Conservation (phyloP, 1,284 basidiomycete genomes). For the Malassezia psittaci region DNA sequence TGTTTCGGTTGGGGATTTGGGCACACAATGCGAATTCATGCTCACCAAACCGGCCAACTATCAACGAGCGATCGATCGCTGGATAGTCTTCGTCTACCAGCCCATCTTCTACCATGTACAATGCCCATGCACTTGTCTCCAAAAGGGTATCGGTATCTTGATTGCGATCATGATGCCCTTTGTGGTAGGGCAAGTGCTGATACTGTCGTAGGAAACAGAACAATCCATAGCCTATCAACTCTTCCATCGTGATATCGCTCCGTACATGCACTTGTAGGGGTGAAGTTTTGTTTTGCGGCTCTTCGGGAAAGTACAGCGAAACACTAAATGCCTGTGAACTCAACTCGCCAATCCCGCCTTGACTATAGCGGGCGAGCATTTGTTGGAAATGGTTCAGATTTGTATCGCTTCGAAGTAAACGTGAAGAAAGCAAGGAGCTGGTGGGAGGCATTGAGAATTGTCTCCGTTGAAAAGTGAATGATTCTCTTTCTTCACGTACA, state of each 20-base stretch:
- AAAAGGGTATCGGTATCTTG: slow-evolving; percentile 51
- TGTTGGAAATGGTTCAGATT: neutral
- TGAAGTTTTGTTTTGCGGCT: neutral
- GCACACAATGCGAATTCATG: slow-evolving; percentile 74
- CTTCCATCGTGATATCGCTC: slow-evolving; percentile 82
- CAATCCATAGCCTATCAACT: slow-evolving; percentile 83
- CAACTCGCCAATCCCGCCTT: slow-evolving; percentile 13
- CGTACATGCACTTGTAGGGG: slow-evolving; percentile 53
- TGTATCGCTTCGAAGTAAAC: neutral
- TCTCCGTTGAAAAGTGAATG: neutral
- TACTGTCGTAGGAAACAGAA: slow-evolving; percentile 75
- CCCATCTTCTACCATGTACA: slow-evolving; percentile 91
- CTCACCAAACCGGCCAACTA: slow-evolving; percentile 77
- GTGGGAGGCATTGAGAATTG: neutral
- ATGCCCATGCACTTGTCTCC: slow-evolving; percentile 78
- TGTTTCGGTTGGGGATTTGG: neutral
- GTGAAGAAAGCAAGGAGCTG: neutral
- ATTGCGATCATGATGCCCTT: slow-evolving; percentile 47
- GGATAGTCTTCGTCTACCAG: slow-evolving; percentile 98
- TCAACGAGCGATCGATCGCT: slow-evolving; percentile 78
- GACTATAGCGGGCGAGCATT: neutral
- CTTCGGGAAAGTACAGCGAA: slow-evolving; percentile 71
- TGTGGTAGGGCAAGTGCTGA: slow-evolving; percentile 63
- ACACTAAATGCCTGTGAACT: slow-evolving; percentile 54
- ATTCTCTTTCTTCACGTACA: neutral